A percentile compares a stretch with the other conserved stretches of the same genome.
Evolutionary conservation across 129 eudicot genomes (phyloP).

Genomic region (Artemisia tridentata): DNA sequence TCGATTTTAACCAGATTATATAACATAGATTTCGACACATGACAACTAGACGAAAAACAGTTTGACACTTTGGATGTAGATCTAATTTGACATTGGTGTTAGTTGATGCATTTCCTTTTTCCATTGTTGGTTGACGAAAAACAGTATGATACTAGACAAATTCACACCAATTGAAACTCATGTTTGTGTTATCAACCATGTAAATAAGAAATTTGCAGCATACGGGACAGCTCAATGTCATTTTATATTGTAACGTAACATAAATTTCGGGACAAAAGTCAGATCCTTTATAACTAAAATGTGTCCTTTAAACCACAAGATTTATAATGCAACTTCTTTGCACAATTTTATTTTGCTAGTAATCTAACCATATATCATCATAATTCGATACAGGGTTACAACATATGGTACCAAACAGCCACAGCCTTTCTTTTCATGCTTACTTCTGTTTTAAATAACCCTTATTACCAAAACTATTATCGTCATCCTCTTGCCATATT

Average conservation of each 20-base stretch:
- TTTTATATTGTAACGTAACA: background rate
- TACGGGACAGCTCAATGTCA: no score
- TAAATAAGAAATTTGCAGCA: no score
- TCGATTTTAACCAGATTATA: no score
- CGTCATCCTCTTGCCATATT: conserved; percentile 18
- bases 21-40: no score
- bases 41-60: no score
- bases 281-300: background rate
- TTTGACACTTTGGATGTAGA: no score
- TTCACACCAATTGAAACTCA: no score
- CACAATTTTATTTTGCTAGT: background rate
- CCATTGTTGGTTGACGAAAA: no score
- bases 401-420: conserved; percentile 29
- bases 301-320: background rate
- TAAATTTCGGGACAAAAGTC: background rate
- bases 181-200: no score
- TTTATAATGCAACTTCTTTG: background rate
- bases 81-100: no score
- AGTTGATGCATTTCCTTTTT: no score
- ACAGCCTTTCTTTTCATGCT: conserved; percentile 27
- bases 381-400: conserved; percentile 20
- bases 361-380: conserved; percentile 9
- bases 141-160: no score
- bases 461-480: conserved; percentile 14
- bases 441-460: conserved; percentile 16